Percentiles rank a stretch among this genome's conserved stretches.
phyloP scores from a whole-genome alignment of 352 stramenopile genomes.

The Phytopythium boreale region DNA sequence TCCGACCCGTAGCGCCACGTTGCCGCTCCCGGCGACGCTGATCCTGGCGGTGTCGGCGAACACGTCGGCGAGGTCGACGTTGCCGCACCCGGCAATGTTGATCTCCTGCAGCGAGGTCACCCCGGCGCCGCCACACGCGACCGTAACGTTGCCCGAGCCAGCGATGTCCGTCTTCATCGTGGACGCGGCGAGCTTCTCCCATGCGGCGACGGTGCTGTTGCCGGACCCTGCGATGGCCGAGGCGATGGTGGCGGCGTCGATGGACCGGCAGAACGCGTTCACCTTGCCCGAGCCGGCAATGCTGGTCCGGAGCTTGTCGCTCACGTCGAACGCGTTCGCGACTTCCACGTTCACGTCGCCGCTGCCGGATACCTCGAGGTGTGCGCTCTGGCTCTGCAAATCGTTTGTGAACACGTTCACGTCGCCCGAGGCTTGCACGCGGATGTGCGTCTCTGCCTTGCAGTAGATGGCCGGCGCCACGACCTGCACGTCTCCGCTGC shows the following conservation, averaged over 20 bases:
- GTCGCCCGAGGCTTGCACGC: neutral
- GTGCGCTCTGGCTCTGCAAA: neutral
- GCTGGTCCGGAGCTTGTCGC: neutral
- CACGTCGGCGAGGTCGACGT: slow-evolving; percentile 2
- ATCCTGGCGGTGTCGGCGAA: slow-evolving; percentile 1
- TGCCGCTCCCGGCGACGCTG: slow-evolving; percentile 1
- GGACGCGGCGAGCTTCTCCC: neutral
- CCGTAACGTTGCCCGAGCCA: neutral
- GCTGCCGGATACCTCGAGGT: neutral
- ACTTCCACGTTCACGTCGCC: slow-evolving; percentile 1
- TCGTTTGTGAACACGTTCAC: slow-evolving; percentile 5
- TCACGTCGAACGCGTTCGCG: neutral
- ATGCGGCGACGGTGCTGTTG: neutral
- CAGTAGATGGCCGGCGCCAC: neutral
- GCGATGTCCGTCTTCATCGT: neutral
- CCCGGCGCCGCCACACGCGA: neutral
- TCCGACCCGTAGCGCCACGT: slow-evolving; percentile 1
- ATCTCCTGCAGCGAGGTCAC: neutral
- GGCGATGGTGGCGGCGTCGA: neutral
- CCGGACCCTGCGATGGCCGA: neutral
- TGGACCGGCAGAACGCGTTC: neutral
- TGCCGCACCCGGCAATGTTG: slow-evolving; percentile 1
- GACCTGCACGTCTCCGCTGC: slow-evolving; percentile 2
- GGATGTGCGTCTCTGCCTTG: neutral
- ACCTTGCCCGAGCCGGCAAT: neutral